These are phyloP conservation scores for Histomonas meleagridis DNA, from an alignment of 208 protist species.

Conservation along the genomic window DNA sequence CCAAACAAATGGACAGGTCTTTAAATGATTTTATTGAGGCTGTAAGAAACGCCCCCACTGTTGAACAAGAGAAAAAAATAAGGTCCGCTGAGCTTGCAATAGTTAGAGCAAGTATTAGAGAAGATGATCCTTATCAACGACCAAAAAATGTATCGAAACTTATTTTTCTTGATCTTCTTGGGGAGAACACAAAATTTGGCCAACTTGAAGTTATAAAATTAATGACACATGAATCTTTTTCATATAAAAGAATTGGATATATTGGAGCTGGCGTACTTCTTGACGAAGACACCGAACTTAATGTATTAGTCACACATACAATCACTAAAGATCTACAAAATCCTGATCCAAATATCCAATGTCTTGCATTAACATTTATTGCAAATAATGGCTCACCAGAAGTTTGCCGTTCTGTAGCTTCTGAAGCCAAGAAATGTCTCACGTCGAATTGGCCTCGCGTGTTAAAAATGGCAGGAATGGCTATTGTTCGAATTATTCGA, in stretches of 20 bases:
- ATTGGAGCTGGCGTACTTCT: not conserved
- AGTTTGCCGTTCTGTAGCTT: not conserved
- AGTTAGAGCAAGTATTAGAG: not conserved
- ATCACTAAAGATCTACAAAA: not conserved
- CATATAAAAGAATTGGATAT: conserved; percentile 35
- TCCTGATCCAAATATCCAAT: conserved; percentile 25
- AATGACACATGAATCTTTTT: not conserved
- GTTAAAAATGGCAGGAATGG: not conserved
- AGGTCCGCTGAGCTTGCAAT: not conserved
- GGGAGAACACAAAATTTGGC: not conserved
- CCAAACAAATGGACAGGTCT: not conserved
- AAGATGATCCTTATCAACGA: not conserved
- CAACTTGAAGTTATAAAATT: conserved; percentile 28
- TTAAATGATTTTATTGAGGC: not conserved
- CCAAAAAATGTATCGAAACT: not conserved
- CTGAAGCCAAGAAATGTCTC: not conserved
- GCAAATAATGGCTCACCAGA: conserved; percentile 10
- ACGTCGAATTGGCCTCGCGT: not conserved
- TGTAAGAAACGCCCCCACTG: not conserved
- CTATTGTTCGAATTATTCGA: not conserved
- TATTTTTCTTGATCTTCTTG: conserved; percentile 33
- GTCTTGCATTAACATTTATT: not conserved
- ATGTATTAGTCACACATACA: not conserved
- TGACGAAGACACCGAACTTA: conserved; percentile 30
- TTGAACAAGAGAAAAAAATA: conserved; percentile 29